phyloP scores from a whole-genome alignment of 164 flowering plant genomes.

The Warburgia ugandensis region DNA sequence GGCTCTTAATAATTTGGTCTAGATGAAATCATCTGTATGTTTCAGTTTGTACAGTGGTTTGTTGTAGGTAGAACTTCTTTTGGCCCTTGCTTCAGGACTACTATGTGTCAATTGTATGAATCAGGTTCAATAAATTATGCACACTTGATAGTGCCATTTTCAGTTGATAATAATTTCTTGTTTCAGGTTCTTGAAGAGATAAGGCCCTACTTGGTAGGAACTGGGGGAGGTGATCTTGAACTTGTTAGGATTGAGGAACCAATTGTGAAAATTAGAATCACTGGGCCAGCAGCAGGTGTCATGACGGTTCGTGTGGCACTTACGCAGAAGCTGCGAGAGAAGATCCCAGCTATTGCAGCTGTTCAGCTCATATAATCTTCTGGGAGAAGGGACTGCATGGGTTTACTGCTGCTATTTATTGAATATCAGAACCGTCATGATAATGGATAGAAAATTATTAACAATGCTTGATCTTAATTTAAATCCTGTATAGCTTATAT shows the following conservation, averaged over 20 bases:
- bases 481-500: slow-evolving; percentile 5
- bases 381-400: not conserved
- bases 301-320: slow-evolving; percentile 97
- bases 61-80: too few relatives aligned
- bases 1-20: too few relatives aligned
- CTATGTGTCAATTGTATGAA: not conserved
- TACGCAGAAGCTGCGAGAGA: slow-evolving; percentile 88
- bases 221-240: slow-evolving; percentile 87
- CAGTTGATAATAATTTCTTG: not conserved
- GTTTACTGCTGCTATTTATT: not conserved
- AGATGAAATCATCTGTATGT: too few relatives aligned
- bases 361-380: slow-evolving; percentile 57
- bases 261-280: slow-evolving; percentile 67
- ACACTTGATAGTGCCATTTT: not conserved
- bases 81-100: too few relatives aligned
- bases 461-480: too few relatives aligned
- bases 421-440: too few relatives aligned
- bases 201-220: slow-evolving; percentile 87
- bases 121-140: not conserved
- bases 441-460: too few relatives aligned
- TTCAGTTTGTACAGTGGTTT: too few relatives aligned
- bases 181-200: slow-evolving; percentile 93
- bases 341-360: slow-evolving; percentile 88
- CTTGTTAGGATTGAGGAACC: slow-evolving; percentile 84
- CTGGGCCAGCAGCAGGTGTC: slow-evolving; percentile 90